Evolutionary conservation across 1,284 basidiomycete genomes (phyloP), one percentile per base, ranked within the genome.

Genomic region (Gymnopus androsaceus): DNA sequence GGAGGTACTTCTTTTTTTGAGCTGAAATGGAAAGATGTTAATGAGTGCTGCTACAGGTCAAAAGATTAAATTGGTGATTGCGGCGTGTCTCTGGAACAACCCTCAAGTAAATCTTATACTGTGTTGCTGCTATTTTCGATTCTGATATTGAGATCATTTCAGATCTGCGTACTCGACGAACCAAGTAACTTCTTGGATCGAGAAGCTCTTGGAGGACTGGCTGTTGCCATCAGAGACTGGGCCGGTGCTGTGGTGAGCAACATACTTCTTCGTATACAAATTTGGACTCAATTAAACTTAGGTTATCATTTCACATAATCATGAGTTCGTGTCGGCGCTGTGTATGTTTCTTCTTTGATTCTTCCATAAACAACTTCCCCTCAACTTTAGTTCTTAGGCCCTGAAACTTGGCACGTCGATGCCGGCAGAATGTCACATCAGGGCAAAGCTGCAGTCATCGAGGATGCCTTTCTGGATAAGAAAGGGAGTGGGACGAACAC

Each of bases 181-280:
- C 96, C 96, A 33, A 98, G 94, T 69, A 99, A 99, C 78, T 99
- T 98, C 80, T 84, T 96, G 78, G 94, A 94, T 70, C 83, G 89
- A 59, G 89, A 92, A 68, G 89, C 94, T 12, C 77, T 95, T 21
- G 94, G 95, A 65, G 96, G 97, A 62, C 79, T 99, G 36, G 95
- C 96, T 37, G 89, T 96, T 38, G 96, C 97, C 31, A 98, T 99
- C 73, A 88, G 88, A 64, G 94, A 98, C 66, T 99, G 95, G 95
- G 87, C 86, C 58, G 95, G 95, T 61, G 96, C 95, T 37, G 94
- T 98, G 52, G 91, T 90, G 75, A 67, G 82, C 64, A 52, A 37
- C 51, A 23, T 47, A 56, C 46, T 53, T 33, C 58, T 54, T 17
- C 53, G 37, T 48, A 47, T 53, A 47, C 25, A 14, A 36, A n/a